Conservation (phyloP, 192 early-diverging fungal genomes). For the Podila epigama region DNA sequence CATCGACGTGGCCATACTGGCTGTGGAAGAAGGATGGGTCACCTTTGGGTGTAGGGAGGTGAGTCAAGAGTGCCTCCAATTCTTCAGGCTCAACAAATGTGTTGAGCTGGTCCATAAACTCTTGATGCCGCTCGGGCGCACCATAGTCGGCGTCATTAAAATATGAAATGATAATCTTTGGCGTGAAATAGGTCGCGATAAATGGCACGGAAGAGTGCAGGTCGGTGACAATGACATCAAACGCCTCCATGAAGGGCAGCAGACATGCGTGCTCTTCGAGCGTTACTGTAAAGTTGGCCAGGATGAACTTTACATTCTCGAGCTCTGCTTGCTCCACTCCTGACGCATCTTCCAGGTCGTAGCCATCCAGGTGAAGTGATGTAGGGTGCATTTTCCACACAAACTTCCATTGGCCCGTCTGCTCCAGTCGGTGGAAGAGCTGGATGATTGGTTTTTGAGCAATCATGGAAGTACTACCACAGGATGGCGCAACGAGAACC, state of each 20-base stretch:
- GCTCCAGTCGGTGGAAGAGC: slow-evolving; percentile 40
- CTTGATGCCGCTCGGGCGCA: slow-evolving; percentile 31
- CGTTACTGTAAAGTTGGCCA: slow-evolving; percentile 36
- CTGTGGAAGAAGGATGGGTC: slow-evolving; percentile 46
- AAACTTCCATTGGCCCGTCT: slow-evolving; percentile 42
- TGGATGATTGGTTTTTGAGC: slow-evolving; percentile 41
- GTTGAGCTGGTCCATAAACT: slow-evolving; percentile 47
- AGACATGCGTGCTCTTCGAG: slow-evolving; percentile 43
- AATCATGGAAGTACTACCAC: slow-evolving; percentile 42
- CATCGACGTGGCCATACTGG: slow-evolving; percentile 51
- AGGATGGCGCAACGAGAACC: slow-evolving; percentile 42
- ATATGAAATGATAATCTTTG: slow-evolving; percentile 47
- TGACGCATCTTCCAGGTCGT: slow-evolving; percentile 15
- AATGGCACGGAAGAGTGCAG: slow-evolving; percentile 49
- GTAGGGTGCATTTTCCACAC: slow-evolving; percentile 52
- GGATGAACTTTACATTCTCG: slow-evolving; percentile 40
- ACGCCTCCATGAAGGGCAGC: slow-evolving; percentile 49
- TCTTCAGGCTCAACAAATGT: slow-evolving; percentile 38
- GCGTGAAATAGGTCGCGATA: slow-evolving; percentile 49
- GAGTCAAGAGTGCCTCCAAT: slow-evolving; percentile 24
- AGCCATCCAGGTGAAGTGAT: slow-evolving; percentile 28
- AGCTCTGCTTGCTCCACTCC: slow-evolving; percentile 27
- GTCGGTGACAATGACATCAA: slow-evolving; percentile 47
- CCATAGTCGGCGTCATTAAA: slow-evolving; percentile 51
- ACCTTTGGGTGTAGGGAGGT: slow-evolving; percentile 29